Base-by-base conservation (phyloP, 768 basidiomycete genomes). In the Multifurca ochricompacta region DNA sequence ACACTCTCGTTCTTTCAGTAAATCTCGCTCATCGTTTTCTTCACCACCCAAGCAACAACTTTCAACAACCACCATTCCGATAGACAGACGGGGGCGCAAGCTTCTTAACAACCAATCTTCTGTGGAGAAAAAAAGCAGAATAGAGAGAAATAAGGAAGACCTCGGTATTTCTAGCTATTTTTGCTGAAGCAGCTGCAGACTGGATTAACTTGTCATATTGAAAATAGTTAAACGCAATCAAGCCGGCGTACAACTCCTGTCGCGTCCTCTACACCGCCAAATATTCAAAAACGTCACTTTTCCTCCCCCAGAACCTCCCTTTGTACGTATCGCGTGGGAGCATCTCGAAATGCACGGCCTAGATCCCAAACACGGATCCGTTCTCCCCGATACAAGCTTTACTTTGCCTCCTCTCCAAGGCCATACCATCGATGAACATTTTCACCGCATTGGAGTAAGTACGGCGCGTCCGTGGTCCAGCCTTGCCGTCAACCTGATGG, bases 181-280 rank as follows among this genome's bases (percentile, higher is more conserved):
- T 8, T 50, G 23, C n/a, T 32, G 14, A 25, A 18, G 6, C 6
- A 11, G 13, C n/a, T 8, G n/a, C 18, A 21, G 2, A 27, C 28
- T 10, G 21, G 16, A 45, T 5, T 31, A 6, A 19, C 37, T 52
- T 6, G 39, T 32, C 25, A 19, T 10, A 34, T 37, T 13, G 19
- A 10, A 2, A 28, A 83, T 36, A 56, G 83, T 76, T 56, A 81
- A 83, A 66, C 78, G 91, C 50, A 97, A 96, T 65, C 81, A 86
- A 56, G 75, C 92, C 37, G 94, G 94, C n/a, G 93, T 97, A 6
- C 94, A 98, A 65, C 80, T 96, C 51, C 80, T 98, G 49, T 88
- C 92, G 14, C 78, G 81, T 8, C 72, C 73, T n/a, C 70, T 96
- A 6, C 92, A 93, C 67, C 66, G 72, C 4, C 94, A 96, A 64